These are phyloP conservation scores for Pholiota molesta DNA, from an alignment of 768 basidiomycete genomes.

Conservation along the genomic window DNA sequence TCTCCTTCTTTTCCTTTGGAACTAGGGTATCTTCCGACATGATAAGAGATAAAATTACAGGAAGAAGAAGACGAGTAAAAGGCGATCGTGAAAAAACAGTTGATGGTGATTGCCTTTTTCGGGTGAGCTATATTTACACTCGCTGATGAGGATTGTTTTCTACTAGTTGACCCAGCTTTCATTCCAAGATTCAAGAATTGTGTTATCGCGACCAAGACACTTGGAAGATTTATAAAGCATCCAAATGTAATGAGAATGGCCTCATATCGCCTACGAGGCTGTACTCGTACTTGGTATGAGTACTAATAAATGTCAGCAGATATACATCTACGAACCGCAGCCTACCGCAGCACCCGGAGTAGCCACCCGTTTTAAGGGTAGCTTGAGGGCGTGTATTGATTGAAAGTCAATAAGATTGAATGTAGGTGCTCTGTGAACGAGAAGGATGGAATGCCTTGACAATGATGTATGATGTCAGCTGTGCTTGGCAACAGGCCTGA, in stretches of 20 bases:
- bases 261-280: not conserved
- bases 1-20: conserved; percentile 17
- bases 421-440: too few relatives aligned
- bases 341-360: too few relatives aligned
- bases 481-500: not conserved
- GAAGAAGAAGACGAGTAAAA: not conserved
- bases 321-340: too few relatives aligned
- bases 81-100: conserved; percentile 20
- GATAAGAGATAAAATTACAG: conserved; percentile 2
- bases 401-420: too few relatives aligned
- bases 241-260: not conserved
- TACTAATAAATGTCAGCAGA: not conserved
- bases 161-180: too few relatives aligned
- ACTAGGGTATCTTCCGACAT: conserved; percentile 32
- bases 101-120: conserved; percentile 15
- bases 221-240: not conserved
- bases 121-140: conserved; percentile 16
- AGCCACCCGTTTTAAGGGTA: too few relatives aligned
- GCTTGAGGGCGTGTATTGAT: too few relatives aligned
- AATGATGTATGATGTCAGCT: not conserved
- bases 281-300: too few relatives aligned
- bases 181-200: too few relatives aligned
- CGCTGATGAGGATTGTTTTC: too few relatives aligned
- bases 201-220: not conserved
- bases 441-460: too few relatives aligned